Conservation (phyloP, 2,329 filamentous ascomycete species). For the Colletotrichum zoysiae region DNA sequence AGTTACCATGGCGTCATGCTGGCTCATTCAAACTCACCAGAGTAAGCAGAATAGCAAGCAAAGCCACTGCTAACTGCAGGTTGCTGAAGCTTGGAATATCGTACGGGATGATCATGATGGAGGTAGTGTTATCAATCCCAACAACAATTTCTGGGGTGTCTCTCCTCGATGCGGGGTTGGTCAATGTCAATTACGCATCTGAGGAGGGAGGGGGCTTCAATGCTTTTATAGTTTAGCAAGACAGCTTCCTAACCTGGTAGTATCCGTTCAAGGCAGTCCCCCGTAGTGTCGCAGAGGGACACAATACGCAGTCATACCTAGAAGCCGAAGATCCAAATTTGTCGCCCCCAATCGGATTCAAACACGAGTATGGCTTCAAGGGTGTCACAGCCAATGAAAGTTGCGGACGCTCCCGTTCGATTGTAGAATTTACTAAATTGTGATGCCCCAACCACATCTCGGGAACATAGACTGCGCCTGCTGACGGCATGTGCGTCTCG, state of each 20-base stretch:
- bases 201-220: background rate
- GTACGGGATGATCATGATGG: constrained; percentile 32
- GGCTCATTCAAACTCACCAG: background rate
- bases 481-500: constrained; percentile 20
- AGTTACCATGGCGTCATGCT: background rate
- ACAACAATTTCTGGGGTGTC: background rate
- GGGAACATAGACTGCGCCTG: background rate
- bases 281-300: too few species aligned
- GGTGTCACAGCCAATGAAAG: constrained; percentile 27
- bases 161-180: background rate
- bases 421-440: background rate
- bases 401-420: constrained; percentile 16
- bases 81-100: constrained; percentile 22
- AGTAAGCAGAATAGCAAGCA: constrained; percentile 14
- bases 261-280: too few species aligned
- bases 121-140: background rate
- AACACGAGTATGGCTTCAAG: constrained; percentile 10
- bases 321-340: constrained; percentile 4
- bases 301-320: too few species aligned
- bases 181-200: background rate
- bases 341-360: background rate
- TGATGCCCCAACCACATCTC: too few species aligned
- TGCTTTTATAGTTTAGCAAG: constrained; percentile 19
- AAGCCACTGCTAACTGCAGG: constrained; percentile 25
- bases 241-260: background rate